These are phyloP conservation scores for Fraxinus angustifolia DNA, from an alignment of 305 asterid genomes.

Conservation along the genomic window DNA sequence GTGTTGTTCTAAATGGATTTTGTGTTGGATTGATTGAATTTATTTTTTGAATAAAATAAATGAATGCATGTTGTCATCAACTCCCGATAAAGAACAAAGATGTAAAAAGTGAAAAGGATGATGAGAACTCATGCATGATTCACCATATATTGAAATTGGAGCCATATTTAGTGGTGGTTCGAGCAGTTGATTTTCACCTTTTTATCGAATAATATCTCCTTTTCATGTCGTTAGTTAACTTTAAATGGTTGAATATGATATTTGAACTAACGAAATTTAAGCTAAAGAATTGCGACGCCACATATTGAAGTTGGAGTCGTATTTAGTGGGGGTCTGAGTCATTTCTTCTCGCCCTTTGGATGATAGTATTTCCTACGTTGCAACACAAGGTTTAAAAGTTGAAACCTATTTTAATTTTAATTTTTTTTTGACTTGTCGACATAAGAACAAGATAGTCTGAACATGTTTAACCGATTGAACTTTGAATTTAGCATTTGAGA, in stretches of 20 bases:
- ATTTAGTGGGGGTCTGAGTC: neutral
- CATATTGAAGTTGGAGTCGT: neutral
- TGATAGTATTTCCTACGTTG: neutral
- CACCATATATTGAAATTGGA: neutral
- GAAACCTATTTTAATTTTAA: neutral
- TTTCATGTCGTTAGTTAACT: neutral
- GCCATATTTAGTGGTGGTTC: neutral
- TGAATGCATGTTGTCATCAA: neutral
- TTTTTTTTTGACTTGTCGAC: neutral
- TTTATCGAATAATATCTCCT: neutral
- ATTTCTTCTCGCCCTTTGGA: neutral
- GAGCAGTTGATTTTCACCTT: neutral
- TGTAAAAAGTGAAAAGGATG: neutral
- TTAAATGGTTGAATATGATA: neutral
- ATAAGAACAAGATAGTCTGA: neutral
- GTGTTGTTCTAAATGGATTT: constrained; percentile 40
- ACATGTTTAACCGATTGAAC: neutral
- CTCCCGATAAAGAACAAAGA: neutral
- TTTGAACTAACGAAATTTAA: neutral
- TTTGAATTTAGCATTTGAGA: neutral
- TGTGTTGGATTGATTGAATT: constrained; percentile 39
- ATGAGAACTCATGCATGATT: neutral
- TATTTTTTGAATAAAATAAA: constrained; percentile 16
- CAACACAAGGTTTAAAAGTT: neutral
- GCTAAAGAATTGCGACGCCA: neutral